phyloP scores from a whole-genome alignment of 2,329 filamentous ascomycete genomes.

The Chaetomium sp. region DNA sequence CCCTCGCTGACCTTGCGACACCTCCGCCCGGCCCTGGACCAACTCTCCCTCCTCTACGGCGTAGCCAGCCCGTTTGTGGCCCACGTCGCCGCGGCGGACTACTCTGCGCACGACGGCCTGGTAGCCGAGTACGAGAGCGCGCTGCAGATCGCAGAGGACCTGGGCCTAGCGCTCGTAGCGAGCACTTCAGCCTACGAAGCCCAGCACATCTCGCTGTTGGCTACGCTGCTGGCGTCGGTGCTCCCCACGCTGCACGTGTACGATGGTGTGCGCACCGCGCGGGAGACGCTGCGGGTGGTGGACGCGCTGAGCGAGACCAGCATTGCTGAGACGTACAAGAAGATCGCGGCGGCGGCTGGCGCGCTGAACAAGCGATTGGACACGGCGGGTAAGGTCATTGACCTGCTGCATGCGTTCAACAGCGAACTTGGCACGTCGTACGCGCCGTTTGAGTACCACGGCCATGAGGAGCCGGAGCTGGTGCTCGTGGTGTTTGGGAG shows the following conservation, averaged over 20 bases:
- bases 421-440: conserved; percentile 91
- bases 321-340: conserved; percentile 59
- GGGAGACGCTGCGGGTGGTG: conserved; percentile 66
- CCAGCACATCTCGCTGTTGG: conserved; percentile 80
- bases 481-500: conserved; percentile 92
- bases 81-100: conserved; percentile 88
- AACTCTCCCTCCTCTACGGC: conserved; percentile 84
- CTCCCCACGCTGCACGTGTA: conserved; percentile 73
- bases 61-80: conserved; percentile 90
- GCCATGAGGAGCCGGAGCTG: conserved; percentile 69
- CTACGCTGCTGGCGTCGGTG: conserved; percentile 64
- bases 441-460: conserved; percentile 86
- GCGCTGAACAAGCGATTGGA: conserved; percentile 63
- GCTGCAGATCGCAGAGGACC: conserved; percentile 76
- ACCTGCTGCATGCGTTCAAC: conserved; percentile 71
- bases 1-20: conserved; percentile 75
- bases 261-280: conserved; percentile 65
- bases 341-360: conserved; percentile 53
- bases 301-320: conserved; percentile 61
- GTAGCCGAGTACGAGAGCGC: conserved; percentile 82
- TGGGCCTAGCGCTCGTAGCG: conserved; percentile 78
- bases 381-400: conserved; percentile 61
- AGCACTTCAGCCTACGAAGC: conserved; percentile 84
- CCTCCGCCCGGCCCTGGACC: conserved; percentile 78
- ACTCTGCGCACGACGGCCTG: conserved; percentile 61